These are phyloP conservation scores for Boletus rufocinnamomeus DNA, from an alignment of 768 basidiomycete species.

Conservation along the genomic window DNA sequence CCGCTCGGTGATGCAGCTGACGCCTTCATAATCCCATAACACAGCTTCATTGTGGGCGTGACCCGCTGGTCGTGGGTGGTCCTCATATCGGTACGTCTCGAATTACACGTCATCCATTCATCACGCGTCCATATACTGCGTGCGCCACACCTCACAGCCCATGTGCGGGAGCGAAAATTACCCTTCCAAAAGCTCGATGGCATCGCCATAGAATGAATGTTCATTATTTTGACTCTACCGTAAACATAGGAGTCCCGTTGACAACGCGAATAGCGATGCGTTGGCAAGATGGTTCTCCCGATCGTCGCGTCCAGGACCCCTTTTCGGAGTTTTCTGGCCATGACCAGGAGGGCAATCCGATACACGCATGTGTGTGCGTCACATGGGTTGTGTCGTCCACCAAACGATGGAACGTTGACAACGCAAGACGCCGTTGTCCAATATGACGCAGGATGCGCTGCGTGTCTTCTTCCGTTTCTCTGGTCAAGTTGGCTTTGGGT, in stretches of 20 bases:
- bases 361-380: background rate
- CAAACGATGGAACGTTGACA: background rate
- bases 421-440: background rate
- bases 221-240: background rate
- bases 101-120: background rate
- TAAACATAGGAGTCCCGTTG: background rate
- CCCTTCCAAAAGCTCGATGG: background rate
- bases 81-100: background rate
- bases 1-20: background rate
- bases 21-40: background rate
- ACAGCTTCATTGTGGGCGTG: slow-evolving; percentile 12
- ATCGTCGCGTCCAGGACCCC: background rate
- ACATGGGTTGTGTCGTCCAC: background rate
- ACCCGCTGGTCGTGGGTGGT: background rate
- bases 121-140: background rate
- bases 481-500: background rate
- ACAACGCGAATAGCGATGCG: background rate
- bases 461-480: background rate
- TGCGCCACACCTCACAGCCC: background rate
- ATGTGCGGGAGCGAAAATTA: slow-evolving; percentile 2
- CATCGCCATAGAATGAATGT: background rate
- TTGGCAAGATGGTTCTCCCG: background rate
- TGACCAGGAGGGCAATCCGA: background rate
- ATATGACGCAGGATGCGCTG: background rate
- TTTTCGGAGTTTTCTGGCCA: slow-evolving; percentile 5